Base-by-base conservation (phyloP, 2,329 filamentous ascomycete genomes). In the Septoria petroselini region DNA sequence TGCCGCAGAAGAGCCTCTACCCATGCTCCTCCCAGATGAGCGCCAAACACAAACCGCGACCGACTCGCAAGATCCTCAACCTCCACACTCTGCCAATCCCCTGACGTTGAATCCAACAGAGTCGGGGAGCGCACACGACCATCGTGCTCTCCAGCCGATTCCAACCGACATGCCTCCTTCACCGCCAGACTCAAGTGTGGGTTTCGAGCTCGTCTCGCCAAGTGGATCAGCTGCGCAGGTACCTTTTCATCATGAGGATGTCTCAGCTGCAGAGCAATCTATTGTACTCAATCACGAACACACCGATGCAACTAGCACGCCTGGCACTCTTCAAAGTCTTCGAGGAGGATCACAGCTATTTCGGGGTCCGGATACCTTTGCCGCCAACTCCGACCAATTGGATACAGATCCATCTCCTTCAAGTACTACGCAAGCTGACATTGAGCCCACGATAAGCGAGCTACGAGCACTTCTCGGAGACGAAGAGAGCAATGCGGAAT, bases 111-210 rank as follows among this genome's bases (percentile, higher is more conserved):
- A 23, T 7, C 12, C 15, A 25, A 15, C 17, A n/a, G 42, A 30
- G 18, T 14, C 14, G 15, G 42, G 17, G 7, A 39, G 38, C 15
- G 27, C 27, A 31, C 27, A 21, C 11, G 41, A 41, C 17, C 58
- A 29, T 12, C 47, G 59, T 30, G 55, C 58, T 4, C 58, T 62
- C 15, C 63, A 65, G 47, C 31, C 58, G n/a, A 65, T 66, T 31
- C 64, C 62, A 6, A 65, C 63, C 12, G 62, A 61, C 27, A 63
- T 67, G 63, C 65, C 65, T 8, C 65, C 65, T 27, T 65, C 63
- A 7, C 65, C 65, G 37, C 65, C 65, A 12, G 65, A 67, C 39
- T 67, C 65, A 9, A 66, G 62, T 48, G 59, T 61, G 17, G 64
- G 63, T 7, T 41, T 58, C 14, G 62, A 65, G 7, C 44, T 47